Conservation (phyloP, 2,329 filamentous ascomycete genomes). For the Fusarium scirpi region DNA sequence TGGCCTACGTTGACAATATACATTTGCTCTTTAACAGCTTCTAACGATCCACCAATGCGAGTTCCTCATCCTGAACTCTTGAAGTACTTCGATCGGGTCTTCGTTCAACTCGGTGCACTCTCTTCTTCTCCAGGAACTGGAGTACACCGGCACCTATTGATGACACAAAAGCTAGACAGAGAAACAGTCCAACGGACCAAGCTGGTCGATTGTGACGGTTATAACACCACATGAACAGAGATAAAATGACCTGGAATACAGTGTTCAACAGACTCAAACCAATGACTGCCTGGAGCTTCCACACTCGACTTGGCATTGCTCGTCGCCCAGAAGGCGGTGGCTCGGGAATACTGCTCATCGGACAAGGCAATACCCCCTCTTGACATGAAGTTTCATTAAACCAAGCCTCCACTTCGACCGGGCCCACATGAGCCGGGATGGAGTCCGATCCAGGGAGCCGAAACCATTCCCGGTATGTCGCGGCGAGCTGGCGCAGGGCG, state of each 20-base stretch:
- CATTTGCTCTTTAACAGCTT: too few species aligned
- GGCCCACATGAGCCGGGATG: not conserved
- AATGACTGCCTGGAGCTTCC: not conserved
- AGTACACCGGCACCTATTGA: not conserved
- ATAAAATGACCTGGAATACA: not conserved
- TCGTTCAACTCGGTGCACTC: not conserved
- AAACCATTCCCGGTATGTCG: not conserved
- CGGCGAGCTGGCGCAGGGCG: not conserved
- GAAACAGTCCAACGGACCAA: not conserved
- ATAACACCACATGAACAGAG: not conserved
- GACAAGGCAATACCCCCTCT: not conserved
- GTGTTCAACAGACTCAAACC: not conserved
- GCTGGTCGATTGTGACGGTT: not conserved
- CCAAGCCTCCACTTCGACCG: not conserved
- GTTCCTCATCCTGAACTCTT: not conserved
- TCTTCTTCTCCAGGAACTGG: not conserved
- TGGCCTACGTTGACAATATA: too few species aligned
- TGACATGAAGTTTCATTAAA: not conserved
- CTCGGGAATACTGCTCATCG: not conserved
- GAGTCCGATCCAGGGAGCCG: not conserved
- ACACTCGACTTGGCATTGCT: not conserved
- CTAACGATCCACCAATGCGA: not conserved
- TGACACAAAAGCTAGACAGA: not conserved
- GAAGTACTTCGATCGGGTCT: not conserved
- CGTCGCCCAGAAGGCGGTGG: not conserved